phyloP scores from a whole-genome alignment of 495 filamentous ascomycete genomes.

The Aspergillus sclerotioniger region DNA sequence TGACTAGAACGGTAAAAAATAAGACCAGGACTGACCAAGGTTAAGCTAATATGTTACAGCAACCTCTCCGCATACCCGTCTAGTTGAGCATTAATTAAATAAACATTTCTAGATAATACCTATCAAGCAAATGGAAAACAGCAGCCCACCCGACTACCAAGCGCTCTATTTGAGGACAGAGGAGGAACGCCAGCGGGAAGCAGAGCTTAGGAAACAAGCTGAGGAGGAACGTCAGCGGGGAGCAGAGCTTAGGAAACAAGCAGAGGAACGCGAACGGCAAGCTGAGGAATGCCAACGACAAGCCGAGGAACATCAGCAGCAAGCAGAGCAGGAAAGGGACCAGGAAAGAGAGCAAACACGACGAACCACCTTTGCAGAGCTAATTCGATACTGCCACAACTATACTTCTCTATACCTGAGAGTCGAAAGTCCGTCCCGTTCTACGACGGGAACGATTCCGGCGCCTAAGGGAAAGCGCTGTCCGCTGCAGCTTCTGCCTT shows the following conservation, averaged over 20 bases:
- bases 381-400: slow-evolving; percentile 29
- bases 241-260: not conserved
- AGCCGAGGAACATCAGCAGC: too few species aligned
- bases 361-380: slow-evolving; percentile 32
- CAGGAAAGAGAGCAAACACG: slow-evolving; percentile 12
- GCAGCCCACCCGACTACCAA: not conserved
- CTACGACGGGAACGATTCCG: slow-evolving; percentile 29
- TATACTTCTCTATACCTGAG: slow-evolving; percentile 21
- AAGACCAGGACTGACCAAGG: too few species aligned
- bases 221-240: not conserved
- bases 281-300: not conserved
- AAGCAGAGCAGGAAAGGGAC: slow-evolving; percentile 10
- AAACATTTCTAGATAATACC: too few species aligned
- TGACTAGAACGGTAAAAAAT: too few species aligned
- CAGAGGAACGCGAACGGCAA: not conserved
- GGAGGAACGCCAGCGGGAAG: not conserved
- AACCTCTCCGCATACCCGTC: too few species aligned
- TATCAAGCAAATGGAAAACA: not conserved
- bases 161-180: not conserved
- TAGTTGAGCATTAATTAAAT: too few species aligned
- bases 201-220: not conserved
- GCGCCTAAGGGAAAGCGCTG: slow-evolving; percentile 30
- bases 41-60: too few species aligned
- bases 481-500: slow-evolving; percentile 28
- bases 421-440: slow-evolving; percentile 29